Base-by-base conservation (phyloP, 768 basidiomycete species). In the Sistotremastrum suecicum region DNA sequence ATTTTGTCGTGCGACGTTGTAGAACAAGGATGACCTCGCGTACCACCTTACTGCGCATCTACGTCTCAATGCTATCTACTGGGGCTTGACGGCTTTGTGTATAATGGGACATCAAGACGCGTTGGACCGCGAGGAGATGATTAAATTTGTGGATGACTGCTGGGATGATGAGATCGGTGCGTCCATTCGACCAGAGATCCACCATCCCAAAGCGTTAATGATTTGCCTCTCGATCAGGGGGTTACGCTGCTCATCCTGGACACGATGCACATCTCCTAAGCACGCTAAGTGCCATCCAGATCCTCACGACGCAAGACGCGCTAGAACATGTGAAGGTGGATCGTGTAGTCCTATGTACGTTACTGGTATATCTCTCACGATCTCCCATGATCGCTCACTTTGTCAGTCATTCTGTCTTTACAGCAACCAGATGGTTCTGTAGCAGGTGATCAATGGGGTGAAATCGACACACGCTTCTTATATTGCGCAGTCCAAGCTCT, bases 41-140 rank as follows among this genome's bases (percentile, higher is more conserved):
- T 94, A 94, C 63, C 88, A 94, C 60, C 70, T 94, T 12, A 92
- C 92, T 0, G 71, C 90, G 8, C 95, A 99, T 62, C 73, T 98
- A 5, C 84, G 94, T 5, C 69, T 99, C 63, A 98, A 97, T 60
- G 94, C 91, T 2, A 70, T 98, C 5, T 99, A 95, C 62, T 99
- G 95, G 95, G 95, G 90, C 5, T 67, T 91, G 37, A 89, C 84
- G 0, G 90, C 95, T 0, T 66, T 94, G 3, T 83, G 73, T 35
- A 68, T 90, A 40, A 84, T 98, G 80, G 75, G 72, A 1, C 74
- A 72, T 39, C 66, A 76, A 45, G 83, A 91, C 42, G 88, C 88
- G 0, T 66, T 99, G 43, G 74, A 84, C 53, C 66, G 80, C 37
- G 77, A 88, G 29, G 89, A 88, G 51, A 86, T 86, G 73, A 74